Conservation (phyloP, 495 filamentous ascomycete species). For the Penicillium odoratum region DNA sequence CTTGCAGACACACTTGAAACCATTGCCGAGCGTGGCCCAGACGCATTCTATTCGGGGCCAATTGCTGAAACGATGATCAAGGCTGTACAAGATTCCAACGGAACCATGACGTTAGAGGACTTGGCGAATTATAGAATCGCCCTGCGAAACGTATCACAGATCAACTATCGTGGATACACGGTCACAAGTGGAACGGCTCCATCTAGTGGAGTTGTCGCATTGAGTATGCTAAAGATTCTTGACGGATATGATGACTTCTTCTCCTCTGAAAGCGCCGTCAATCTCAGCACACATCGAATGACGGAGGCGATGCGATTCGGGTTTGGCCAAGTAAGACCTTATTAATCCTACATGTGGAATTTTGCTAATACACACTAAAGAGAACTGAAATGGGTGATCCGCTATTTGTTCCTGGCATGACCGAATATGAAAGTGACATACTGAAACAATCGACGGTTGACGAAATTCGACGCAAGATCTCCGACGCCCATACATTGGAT, state of each 20-base stretch:
- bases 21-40: conserved; percentile 67
- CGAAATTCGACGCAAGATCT: conserved; percentile 64
- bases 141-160: conserved; percentile 59
- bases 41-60: conserved; percentile 75
- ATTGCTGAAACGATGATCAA: conserved; percentile 72
- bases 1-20: conserved; percentile 76
- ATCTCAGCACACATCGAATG: conserved; percentile 73
- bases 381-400: conserved; percentile 77
- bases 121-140: conserved; percentile 66
- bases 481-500: conserved; percentile 65
- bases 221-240: conserved; percentile 75
- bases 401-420: conserved; percentile 61
- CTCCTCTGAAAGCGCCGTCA: conserved; percentile 43
- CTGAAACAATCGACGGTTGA: conserved; percentile 57
- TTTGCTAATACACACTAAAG: conserved; percentile 28
- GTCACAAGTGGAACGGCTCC: conserved; percentile 71
- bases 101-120: conserved; percentile 82
- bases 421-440: conserved; percentile 66
- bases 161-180: conserved; percentile 69
- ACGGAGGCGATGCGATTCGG: conserved; percentile 86
- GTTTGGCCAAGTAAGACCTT: conserved; percentile 62
- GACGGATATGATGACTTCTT: conserved; percentile 68
- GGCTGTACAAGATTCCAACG: conserved; percentile 61
- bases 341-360: not conserved
- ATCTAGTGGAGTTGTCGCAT: conserved; percentile 67